Percentiles rank a stretch among this genome's conserved stretches.
Evolutionary conservation across 2,329 filamentous ascomycete genomes (phyloP).

Genomic region (Neobulgaria alba): DNA sequence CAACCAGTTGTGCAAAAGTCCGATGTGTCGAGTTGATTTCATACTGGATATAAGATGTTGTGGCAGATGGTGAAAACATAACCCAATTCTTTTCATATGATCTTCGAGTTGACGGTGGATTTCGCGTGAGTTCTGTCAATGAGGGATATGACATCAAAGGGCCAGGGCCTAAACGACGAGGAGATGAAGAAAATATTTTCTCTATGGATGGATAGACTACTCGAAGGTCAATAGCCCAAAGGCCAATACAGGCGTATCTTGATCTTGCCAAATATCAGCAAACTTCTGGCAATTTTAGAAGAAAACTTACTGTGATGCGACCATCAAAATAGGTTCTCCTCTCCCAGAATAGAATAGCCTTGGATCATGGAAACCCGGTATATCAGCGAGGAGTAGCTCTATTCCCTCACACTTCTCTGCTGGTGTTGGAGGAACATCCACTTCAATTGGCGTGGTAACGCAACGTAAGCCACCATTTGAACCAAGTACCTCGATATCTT

Average conservation of each 20-base stretch:
- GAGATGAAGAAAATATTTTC: constrained; percentile 14
- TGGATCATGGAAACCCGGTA: constrained; percentile 35
- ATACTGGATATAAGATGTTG: constrained; percentile 31
- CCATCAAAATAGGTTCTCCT: constrained; percentile 32
- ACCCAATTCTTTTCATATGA: constrained; percentile 35
- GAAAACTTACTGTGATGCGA: constrained; percentile 29
- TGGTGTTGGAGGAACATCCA: constrained; percentile 32
- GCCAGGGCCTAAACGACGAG: constrained; percentile 17
- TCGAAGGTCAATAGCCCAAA: constrained; percentile 21
- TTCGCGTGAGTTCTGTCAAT: constrained; percentile 33
- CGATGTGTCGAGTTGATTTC: constrained; percentile 26
- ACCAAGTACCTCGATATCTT: constrained; percentile 28
- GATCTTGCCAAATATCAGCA: constrained; percentile 10
- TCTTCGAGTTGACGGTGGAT: constrained; percentile 27
- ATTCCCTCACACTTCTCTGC: constrained; percentile 29
- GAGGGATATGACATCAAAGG: constrained; percentile 21
- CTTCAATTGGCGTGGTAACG: constrained; percentile 23
- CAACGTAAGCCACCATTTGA: constrained; percentile 30
- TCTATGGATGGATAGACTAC: constrained; percentile 13
- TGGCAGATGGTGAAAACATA: constrained; percentile 29
- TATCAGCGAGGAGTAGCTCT: constrained; percentile 29
- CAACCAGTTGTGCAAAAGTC: constrained; percentile 20
- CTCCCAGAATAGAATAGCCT: constrained; percentile 33
- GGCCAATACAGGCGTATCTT: constrained; percentile 20
- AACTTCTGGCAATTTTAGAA: constrained; percentile 7